phyloP scores from a whole-genome alignment of 1,139 yeast species.

The Magnusiomyces paraingens region DNA sequence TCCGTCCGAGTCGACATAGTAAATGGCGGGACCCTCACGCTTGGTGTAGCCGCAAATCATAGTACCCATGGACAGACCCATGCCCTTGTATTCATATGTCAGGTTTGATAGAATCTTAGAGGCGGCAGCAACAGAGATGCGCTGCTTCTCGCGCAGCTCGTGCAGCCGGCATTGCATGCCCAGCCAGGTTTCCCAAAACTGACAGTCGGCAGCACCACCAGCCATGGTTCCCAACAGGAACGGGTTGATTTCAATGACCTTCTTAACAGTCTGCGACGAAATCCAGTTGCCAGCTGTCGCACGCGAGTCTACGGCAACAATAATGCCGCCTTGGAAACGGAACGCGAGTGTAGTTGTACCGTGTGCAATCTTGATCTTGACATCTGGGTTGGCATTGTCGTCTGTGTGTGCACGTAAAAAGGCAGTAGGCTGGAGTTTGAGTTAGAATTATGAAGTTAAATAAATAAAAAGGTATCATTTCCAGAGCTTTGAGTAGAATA shows the following conservation, averaged over 20 bases:
- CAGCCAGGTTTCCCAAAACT: conserved; percentile 98
- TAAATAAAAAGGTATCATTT: too few species aligned
- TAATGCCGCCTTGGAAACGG: conserved; percentile 90
- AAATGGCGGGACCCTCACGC: conserved; percentile 91
- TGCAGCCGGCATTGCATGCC: conserved; percentile 95
- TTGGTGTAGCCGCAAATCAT: conserved; percentile 97
- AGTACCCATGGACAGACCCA: conserved; percentile 99
- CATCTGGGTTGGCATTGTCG: conserved; percentile 85
- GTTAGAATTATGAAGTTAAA: too few species aligned
- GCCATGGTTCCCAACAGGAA: conserved; percentile 97
- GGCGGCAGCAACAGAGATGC: conserved; percentile 96
- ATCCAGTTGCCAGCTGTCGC: conserved; percentile 99
- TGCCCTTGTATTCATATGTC: conserved; percentile 91
- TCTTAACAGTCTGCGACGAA: conserved; percentile 96
- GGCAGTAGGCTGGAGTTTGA: conserved; percentile 60
- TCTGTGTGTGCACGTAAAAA: conserved; percentile 97
- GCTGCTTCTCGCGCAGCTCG: conserved; percentile 87
- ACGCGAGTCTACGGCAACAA: conserved; percentile 95
- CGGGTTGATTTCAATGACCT: conserved; percentile 95
- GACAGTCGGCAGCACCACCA: conserved; percentile 99
- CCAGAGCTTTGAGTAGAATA: too few species aligned
- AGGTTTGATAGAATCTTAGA: conserved; percentile 86
- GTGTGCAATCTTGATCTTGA: conserved; percentile 93
- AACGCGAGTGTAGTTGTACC: conserved; percentile 98
- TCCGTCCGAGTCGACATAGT: conserved; percentile 96